A percentile compares a stretch with the other conserved stretches of the same genome.
Evolutionary conservation across 495 filamentous ascomycete genomes (phyloP).

Genomic region (Neurospora sp.): DNA sequence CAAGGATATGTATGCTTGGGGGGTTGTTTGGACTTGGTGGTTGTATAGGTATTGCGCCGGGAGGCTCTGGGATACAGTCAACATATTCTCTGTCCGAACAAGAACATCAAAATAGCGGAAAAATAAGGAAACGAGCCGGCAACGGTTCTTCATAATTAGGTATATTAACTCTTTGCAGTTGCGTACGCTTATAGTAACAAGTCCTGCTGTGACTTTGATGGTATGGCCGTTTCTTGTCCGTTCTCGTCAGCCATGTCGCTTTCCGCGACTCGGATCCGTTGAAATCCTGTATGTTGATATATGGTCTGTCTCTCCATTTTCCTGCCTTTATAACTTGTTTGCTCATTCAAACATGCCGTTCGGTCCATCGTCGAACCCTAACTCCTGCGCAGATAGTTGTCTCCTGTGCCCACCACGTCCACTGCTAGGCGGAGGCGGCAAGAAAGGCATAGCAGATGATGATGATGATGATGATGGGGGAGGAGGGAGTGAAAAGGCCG

Average conservation of each 20-base stretch:
- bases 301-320: background rate
- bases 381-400: conserved; percentile 38
- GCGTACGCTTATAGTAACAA: background rate
- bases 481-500: conserved; percentile 44
- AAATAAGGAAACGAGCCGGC: background rate
- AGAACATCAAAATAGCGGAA: background rate
- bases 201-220: background rate
- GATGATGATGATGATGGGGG: conserved; percentile 21
- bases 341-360: conserved; percentile 49
- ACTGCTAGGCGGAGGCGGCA: conserved; percentile 52
- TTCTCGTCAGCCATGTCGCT: background rate
- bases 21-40: background rate
- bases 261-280: background rate
- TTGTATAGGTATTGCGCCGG: background rate
- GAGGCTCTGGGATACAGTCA: background rate
- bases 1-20: background rate
- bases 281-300: background rate
- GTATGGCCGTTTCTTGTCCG: background rate
- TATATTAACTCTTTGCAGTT: background rate
- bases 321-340: background rate
- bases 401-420: conserved; percentile 42
- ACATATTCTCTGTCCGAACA: background rate
- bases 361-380: conserved; percentile 57
- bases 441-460: conserved; percentile 8
- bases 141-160: background rate